phyloP scores from a whole-genome alignment of 345 rosid genomes.

The Mangifera indica region DNA sequence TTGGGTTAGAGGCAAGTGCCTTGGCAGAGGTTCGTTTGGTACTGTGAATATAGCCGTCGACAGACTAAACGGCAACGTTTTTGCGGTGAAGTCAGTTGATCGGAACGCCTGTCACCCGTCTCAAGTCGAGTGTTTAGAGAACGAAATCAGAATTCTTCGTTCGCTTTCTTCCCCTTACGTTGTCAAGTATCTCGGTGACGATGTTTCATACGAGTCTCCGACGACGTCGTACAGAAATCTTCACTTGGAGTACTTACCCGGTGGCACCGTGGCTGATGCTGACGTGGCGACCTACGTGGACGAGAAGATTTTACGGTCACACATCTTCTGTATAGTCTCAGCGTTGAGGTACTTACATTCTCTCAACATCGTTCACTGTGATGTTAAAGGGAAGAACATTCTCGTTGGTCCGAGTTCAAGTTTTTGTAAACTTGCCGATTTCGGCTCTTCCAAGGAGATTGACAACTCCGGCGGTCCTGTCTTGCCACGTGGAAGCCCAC shows the following conservation, averaged over 20 bases:
- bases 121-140: slow-evolving; percentile 48
- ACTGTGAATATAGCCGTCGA: slow-evolving; percentile 43
- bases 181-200: slow-evolving; percentile 54
- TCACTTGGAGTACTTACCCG: slow-evolving; percentile 58
- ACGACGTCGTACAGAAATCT: slow-evolving; percentile 51
- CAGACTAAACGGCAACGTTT: slow-evolving; percentile 39
- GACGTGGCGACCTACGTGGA: slow-evolving; percentile 34
- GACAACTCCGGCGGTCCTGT: background rate
- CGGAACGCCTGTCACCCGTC: slow-evolving; percentile 31
- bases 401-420: slow-evolving; percentile 37
- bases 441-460: slow-evolving; percentile 54
- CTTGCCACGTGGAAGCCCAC: slow-evolving; percentile 75
- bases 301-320: slow-evolving; percentile 42
- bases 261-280: slow-evolving; percentile 58
- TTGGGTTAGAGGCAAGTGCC: slow-evolving; percentile 52
- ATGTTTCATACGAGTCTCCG: slow-evolving; percentile 33
- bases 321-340: slow-evolving; percentile 52
- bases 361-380: slow-evolving; percentile 69
- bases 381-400: slow-evolving; percentile 66
- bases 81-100: slow-evolving; percentile 65
- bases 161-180: slow-evolving; percentile 47
- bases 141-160: slow-evolving; percentile 53
- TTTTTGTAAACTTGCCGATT: slow-evolving; percentile 67
- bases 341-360: slow-evolving; percentile 56
- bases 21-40: slow-evolving; percentile 68